Base-by-base conservation (phyloP, 305 asterid species). In the Solanum chacoense region DNA sequence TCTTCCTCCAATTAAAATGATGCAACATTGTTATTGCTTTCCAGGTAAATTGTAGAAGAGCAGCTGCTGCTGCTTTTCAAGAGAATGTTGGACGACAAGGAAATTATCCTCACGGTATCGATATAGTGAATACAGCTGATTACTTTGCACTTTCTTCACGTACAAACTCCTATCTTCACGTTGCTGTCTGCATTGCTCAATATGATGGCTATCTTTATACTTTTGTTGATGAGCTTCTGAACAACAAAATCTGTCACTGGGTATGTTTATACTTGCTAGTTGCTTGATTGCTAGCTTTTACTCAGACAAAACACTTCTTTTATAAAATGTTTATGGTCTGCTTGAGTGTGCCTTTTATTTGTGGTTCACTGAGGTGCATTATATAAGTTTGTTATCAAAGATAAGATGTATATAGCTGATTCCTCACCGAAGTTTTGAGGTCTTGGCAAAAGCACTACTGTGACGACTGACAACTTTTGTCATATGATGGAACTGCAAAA, bases 51-150 rank as follows among this genome's bases (percentile, higher is more conserved):
- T 98, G 99, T 93, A 93, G 99, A 95, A 94, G 99, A 94, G 99
- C 99, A 89, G 99, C 99, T 1, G 99, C 99, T 2, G 99, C 99
- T 92, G 99, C 99, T 92, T 98, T 98, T 94, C 99, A 98, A 96
- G 99, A 98, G 93, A 98, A 98, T 93, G 98, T 98, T 84, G 99
- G 99, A 88, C 94, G 99, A 88, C 99, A 98, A 91, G 99, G 99
- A 90, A 94, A 90, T 90, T 98, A 92, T 87, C 96, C 97, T 37
- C 93, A 96, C 90, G 99, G 99, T 91, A 98, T 98, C 91, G 98
- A 96, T 90, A 95, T 98, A 81, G 96, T 98, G 90, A 96, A 95
- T 89, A 90, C 96, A 6, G 99, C 99, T 42, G 99, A 98, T 92
- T 98, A 94, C 92, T 97, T 97, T 92, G 99, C 99, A 79, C 96